These are phyloP conservation scores for Taiozyma sp. DNA, from an alignment of 1,139 yeast species.

Conservation along the genomic window DNA sequence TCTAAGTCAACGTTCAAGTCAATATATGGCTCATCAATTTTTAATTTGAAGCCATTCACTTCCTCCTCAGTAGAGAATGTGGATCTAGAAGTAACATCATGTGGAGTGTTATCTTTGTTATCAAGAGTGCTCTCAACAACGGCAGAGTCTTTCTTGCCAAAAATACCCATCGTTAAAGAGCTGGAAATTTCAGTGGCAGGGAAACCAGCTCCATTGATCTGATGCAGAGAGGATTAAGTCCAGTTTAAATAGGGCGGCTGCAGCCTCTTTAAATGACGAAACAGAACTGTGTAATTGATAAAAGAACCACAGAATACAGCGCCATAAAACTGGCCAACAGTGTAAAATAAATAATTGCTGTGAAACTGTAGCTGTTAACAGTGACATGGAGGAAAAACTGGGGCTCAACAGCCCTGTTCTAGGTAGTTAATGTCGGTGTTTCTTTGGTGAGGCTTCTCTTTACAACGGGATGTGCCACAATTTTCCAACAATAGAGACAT, in stretches of 20 bases:
- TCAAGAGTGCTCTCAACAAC: not conserved
- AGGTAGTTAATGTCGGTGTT: not conserved
- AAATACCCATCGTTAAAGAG: not conserved
- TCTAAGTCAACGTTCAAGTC: constrained; percentile 11
- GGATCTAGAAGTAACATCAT: not conserved
- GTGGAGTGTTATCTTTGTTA: not conserved
- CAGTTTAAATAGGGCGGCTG: not conserved
- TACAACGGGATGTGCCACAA: not conserved
- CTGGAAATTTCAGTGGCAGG: not conserved
- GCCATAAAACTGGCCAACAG: not conserved
- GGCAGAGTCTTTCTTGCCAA: not conserved
- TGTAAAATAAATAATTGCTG: not conserved
- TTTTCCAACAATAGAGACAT: not conserved
- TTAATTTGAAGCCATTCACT: constrained; percentile 6
- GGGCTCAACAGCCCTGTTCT: not conserved
- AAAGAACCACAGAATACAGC: not conserved
- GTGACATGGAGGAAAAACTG: not conserved
- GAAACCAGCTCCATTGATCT: too few relatives aligned
- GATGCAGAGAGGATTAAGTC: not conserved
- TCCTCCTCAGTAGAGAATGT: not conserved
- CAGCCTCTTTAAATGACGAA: not conserved
- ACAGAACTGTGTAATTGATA: not conserved
- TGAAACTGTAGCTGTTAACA: not conserved
- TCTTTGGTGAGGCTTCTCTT: not conserved
- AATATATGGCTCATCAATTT: constrained; percentile 12